phyloP scores from a whole-genome alignment of 2,329 filamentous ascomycete species.

The Xylariaceae sp. region DNA sequence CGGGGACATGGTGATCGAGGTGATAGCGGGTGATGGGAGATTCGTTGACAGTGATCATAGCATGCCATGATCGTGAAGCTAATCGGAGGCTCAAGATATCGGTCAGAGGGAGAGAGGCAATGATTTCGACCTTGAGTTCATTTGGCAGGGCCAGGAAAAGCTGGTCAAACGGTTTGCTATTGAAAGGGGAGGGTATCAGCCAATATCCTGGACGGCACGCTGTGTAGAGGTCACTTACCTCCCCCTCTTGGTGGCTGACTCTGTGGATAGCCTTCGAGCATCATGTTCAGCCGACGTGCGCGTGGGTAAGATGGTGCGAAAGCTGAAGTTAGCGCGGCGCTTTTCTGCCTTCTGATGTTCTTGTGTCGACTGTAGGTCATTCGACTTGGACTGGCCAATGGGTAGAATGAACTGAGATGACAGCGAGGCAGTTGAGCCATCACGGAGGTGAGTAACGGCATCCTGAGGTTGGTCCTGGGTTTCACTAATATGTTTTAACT shows the following conservation, averaged over 20 bases:
- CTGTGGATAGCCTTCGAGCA: slow-evolving; percentile 23
- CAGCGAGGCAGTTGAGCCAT: slow-evolving; percentile 25
- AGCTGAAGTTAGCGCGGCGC: slow-evolving; percentile 30
- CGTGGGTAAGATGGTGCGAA: slow-evolving; percentile 30
- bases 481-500: slow-evolving; percentile 53
- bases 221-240: too few relatives aligned
- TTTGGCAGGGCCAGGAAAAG: slow-evolving; percentile 57
- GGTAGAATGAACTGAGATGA: slow-evolving; percentile 49
- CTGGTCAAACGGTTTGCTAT: slow-evolving; percentile 48
- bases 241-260: slow-evolving; percentile 23
- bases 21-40: slow-evolving; percentile 59
- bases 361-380: slow-evolving; percentile 31
- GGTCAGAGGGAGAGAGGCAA: slow-evolving; percentile 55
- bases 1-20: slow-evolving; percentile 55
- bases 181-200: too few relatives aligned
- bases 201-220: too few relatives aligned
- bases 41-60: slow-evolving; percentile 57
- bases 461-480: slow-evolving; percentile 42
- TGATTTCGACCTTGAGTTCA: slow-evolving; percentile 61
- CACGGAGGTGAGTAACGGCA: slow-evolving; percentile 22
- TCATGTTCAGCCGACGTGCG: slow-evolving; percentile 31
- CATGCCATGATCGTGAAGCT: slow-evolving; percentile 56
- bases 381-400: slow-evolving; percentile 33
- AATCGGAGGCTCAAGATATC: slow-evolving; percentile 57
- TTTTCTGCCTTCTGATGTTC: slow-evolving; percentile 30